phyloP scores from a whole-genome alignment of 1,284 basidiomycete genomes.

The Cutaneotrichosporon arboriforme region DNA sequence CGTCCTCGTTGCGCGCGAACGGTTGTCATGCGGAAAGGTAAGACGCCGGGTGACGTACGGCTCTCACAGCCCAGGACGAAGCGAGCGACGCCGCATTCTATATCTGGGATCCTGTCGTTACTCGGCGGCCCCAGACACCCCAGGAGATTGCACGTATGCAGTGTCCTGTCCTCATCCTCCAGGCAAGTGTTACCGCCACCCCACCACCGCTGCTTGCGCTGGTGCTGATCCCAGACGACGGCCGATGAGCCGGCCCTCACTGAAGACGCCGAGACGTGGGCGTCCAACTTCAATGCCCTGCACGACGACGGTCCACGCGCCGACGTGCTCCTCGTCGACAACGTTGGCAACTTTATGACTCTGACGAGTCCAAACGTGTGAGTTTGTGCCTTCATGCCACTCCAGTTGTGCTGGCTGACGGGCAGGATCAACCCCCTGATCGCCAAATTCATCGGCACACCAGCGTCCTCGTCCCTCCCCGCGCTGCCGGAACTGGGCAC shows the following conservation, averaged over 20 bases:
- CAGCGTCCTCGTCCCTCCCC: slow-evolving; percentile 8
- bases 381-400: slow-evolving; percentile 3
- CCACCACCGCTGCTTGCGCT: too few species aligned
- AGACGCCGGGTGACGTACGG: not conserved
- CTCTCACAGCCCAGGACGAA: not conserved
- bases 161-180: slow-evolving; percentile 16
- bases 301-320: slow-evolving; percentile 2
- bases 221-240: not conserved
- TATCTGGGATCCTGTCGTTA: slow-evolving; percentile 9
- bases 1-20: slow-evolving; percentile 10
- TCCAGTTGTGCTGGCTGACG: not conserved
- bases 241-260: not conserved
- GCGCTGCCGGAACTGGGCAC: slow-evolving; percentile 5
- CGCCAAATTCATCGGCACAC: slow-evolving; percentile 15
- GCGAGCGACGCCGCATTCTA: slow-evolving; percentile 10
- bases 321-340: slow-evolving; percentile 5
- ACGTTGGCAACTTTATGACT: slow-evolving; percentile 19
- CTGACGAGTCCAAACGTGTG: slow-evolving; percentile 23
- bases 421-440: slow-evolving; percentile 22
- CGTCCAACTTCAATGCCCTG: slow-evolving; percentile 4
- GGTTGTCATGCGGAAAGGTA: slow-evolving; percentile 3
- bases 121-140: not conserved
- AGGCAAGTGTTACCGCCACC: slow-evolving; percentile 9
- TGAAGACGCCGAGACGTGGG: not conserved
- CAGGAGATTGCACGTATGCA: slow-evolving; percentile 3